A percentile compares a stretch with the other conserved stretches of the same genome.
Evolutionary conservation across 257 asterid genomes (phyloP).

Genomic region (Nicotiana otophora): DNA sequence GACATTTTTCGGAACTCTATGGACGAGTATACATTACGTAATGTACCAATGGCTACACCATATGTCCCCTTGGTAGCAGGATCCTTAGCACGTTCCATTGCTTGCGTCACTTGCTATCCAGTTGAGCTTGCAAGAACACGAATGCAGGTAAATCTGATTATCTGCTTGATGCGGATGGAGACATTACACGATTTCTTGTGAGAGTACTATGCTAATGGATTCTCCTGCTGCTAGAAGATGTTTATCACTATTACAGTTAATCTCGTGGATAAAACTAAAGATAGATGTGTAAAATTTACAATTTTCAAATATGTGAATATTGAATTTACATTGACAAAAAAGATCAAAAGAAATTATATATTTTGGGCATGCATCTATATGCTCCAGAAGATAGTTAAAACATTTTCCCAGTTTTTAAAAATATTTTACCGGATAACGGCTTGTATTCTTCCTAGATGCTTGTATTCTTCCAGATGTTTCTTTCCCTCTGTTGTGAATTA

Average conservation of each 20-base stretch:
- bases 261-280: not conserved
- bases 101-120: slow-evolving; percentile 87
- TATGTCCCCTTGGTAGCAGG: slow-evolving; percentile 82
- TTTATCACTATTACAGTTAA: not conserved
- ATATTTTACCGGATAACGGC: not conserved
- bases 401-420: not conserved
- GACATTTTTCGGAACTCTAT: slow-evolving; percentile 67
- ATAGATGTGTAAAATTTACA: not conserved
- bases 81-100: slow-evolving; percentile 78
- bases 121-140: slow-evolving; percentile 91
- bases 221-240: not conserved
- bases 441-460: not conserved
- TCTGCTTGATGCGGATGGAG: not conserved
- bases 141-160: slow-evolving; percentile 60
- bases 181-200: not conserved
- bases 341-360: not conserved
- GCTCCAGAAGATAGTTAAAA: not conserved
- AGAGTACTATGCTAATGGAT: not conserved
- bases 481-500: not conserved
- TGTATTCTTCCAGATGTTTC: not conserved
- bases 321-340: not conserved
- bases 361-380: not conserved
- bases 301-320: not conserved
- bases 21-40: slow-evolving; percentile 50
- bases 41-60: slow-evolving; percentile 50